Evolutionary conservation across 2,329 filamentous ascomycete genomes (phyloP).

Genomic region (Blastomyces silverae): DNA sequence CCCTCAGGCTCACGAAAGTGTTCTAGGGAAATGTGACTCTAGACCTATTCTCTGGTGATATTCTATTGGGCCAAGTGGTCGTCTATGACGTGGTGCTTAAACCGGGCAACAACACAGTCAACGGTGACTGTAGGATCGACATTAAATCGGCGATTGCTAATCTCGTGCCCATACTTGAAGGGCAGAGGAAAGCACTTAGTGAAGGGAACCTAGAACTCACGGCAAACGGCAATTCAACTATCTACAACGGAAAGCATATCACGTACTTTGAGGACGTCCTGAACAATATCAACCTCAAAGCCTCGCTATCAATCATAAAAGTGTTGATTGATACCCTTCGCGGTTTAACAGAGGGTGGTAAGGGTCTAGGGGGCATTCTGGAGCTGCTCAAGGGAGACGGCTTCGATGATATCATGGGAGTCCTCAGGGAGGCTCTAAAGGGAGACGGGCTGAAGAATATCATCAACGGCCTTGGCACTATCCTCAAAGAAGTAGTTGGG

Average conservation of each 20-base stretch:
- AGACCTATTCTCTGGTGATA: conserved; percentile 39
- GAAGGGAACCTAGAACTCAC: conserved; percentile 41
- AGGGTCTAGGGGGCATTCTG: not conserved
- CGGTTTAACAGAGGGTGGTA: not conserved
- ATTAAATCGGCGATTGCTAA: conserved; percentile 41
- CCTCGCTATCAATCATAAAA: conserved; percentile 36
- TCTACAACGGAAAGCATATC: conserved; percentile 42
- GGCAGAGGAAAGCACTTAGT: conserved; percentile 34
- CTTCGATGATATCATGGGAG: conserved; percentile 3
- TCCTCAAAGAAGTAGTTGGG: not conserved
- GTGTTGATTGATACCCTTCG: conserved; percentile 31
- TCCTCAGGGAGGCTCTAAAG: conserved; percentile 2
- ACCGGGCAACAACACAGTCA: conserved; percentile 41
- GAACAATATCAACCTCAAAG: conserved; percentile 35
- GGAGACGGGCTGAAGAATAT: not conserved
- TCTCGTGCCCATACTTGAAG: conserved; percentile 36
- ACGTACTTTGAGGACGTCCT: conserved; percentile 43
- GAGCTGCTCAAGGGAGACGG: not conserved
- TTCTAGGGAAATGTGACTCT: conserved; percentile 42
- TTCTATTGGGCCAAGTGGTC: conserved; percentile 37
- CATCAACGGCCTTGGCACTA: not conserved
- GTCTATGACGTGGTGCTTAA: conserved; percentile 38
- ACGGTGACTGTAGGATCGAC: conserved; percentile 40
- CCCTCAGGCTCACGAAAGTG: not conserved
- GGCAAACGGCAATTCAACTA: conserved; percentile 39